Base-by-base conservation (phyloP, 441 rosid species). In the Geranium incanum region DNA sequence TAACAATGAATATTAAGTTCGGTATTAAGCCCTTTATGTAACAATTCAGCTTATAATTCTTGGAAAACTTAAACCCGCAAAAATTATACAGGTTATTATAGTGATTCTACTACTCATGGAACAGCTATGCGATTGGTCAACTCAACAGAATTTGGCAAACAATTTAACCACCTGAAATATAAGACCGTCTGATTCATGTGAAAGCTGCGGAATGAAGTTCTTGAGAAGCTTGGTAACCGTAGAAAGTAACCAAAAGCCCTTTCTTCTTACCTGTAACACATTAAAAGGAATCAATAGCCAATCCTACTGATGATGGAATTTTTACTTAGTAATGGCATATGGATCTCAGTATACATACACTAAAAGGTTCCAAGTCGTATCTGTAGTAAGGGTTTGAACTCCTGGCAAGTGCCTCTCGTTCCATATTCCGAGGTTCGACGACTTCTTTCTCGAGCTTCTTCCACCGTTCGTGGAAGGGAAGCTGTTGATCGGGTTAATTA, bases 131-230 rank as follows among this genome's bases (percentile, higher is more conserved):
- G 59, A 36, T 23, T 59, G 21, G 21, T 18, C 57, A 5, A 37
- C 60, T n/a, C 23, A 6, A 64, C 43, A 23, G 13, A 23, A 55
- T 39, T 23, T 64, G 43, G 16, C n/a, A 0, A 16, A 18, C 21
- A 6, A 18, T 23, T 65, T 64, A 77, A 75, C 71, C 70, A 95
- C 99, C 97, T 95, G 99, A 85, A 95, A 95, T 70, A 95, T 89
- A 70, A 95, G 90, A 48, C 99, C 99, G 73, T 95, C 99, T 3
- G 99, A 93, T 74, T 92, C 98, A 83, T 95, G 99, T 41, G 99
- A 93, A 72, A 95, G 98, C 82, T 77, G 85, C 7, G 99, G 99
- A 70, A 93, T 95, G 79, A 93, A 93, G 71, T 90, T 97, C 79
- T 86, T 93, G 75, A 95, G 76, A 73, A 95, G 82, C 85, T 88